A percentile compares a stretch with the other conserved stretches of the same genome.
Conservation (phyloP, 257 asterid genomes). For the Scutellaria baicalensis region DNA sequence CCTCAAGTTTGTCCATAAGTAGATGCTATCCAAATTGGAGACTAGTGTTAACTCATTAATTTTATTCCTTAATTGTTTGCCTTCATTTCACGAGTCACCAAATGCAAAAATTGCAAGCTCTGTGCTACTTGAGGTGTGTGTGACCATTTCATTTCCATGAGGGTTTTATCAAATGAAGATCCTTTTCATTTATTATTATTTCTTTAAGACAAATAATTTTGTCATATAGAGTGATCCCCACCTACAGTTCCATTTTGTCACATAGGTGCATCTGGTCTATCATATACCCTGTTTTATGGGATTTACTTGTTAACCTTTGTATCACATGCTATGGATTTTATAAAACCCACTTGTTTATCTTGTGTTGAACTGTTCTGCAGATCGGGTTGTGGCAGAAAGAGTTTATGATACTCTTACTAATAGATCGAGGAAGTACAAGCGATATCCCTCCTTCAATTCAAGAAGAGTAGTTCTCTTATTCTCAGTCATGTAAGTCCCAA, state of each 20-base stretch:
- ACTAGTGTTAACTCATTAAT: background rate
- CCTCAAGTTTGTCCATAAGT: background rate
- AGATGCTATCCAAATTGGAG: background rate
- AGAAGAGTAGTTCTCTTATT: constrained; percentile 78
- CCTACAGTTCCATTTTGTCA: background rate
- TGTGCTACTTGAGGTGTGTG: background rate
- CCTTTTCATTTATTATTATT: background rate
- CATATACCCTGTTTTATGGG: background rate
- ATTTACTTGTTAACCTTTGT: background rate
- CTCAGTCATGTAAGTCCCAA: constrained; percentile 65
- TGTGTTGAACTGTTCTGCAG: constrained; percentile 26
- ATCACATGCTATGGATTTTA: background rate
- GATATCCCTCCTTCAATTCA: constrained; percentile 74
- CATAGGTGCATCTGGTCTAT: background rate
- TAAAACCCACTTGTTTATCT: constrained; percentile 1
- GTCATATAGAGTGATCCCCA: background rate
- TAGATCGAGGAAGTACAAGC: constrained; percentile 74
- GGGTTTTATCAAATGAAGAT: background rate
- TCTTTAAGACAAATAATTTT: background rate
- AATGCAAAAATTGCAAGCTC: background rate
- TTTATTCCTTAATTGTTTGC: background rate
- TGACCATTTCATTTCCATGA: background rate
- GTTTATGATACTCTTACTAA: constrained; percentile 35
- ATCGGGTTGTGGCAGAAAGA: constrained; percentile 40
- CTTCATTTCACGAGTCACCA: background rate